These are phyloP conservation scores for Cetradonia linearis DNA, from an alignment of 495 filamentous ascomycete species.

Conservation along the genomic window DNA sequence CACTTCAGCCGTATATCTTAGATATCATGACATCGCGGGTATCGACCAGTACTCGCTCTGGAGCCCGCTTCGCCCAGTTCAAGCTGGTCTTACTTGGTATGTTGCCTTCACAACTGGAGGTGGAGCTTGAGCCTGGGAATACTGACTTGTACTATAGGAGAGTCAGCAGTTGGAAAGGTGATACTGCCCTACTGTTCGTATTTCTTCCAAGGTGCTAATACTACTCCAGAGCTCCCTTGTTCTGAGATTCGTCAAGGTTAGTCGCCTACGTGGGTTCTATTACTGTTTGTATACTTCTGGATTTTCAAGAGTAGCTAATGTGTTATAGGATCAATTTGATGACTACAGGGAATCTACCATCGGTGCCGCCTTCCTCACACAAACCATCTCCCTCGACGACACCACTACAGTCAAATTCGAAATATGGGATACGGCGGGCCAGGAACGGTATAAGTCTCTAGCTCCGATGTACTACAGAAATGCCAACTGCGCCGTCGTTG, in stretches of 20 bases:
- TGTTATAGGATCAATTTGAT: conserved; percentile 90
- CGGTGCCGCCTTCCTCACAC: conserved; percentile 95
- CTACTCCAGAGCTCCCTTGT: conserved; percentile 78
- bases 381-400: conserved; percentile 95
- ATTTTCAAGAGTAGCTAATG: background rate
- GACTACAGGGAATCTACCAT: conserved; percentile 98
- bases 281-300: background rate
- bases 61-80: conserved; percentile 92
- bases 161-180: conserved; percentile 98
- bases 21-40: conserved; percentile 67
- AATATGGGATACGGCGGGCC: conserved; percentile 98
- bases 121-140: conserved; percentile 24
- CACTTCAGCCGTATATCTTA: background rate
- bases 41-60: conserved; percentile 63
- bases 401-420: conserved; percentile 98
- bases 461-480: conserved; percentile 99
- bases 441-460: conserved; percentile 96
- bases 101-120: conserved; percentile 24
- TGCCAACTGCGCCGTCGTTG: conserved; percentile 96
- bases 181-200: conserved; percentile 23
- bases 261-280: conserved; percentile 18
- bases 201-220: conserved; percentile 30
- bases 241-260: conserved; percentile 92
- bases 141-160: conserved; percentile 51
- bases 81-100: conserved; percentile 93